Conservation (phyloP, 176 grass and related monocot species). For the Saccharum spontaneum region DNA sequence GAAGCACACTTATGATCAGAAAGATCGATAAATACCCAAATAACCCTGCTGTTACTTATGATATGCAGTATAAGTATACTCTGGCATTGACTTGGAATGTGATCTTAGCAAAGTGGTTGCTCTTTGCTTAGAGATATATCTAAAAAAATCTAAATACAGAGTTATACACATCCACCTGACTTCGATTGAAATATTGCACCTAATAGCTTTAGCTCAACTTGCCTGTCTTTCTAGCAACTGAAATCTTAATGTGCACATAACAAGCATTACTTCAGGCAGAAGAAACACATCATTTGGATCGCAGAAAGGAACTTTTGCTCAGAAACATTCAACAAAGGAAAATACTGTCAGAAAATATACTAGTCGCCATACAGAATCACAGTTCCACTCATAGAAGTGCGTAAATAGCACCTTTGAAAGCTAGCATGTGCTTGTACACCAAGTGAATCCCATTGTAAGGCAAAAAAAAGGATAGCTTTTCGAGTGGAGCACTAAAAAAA, state of each 20-base stretch:
- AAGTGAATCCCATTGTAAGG: constrained; percentile 35
- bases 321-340: constrained; percentile 11
- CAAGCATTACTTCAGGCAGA: constrained; percentile 42
- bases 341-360: constrained; percentile 11
- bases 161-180: constrained; percentile 30
- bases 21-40: constrained; percentile 27
- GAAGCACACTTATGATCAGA: constrained; percentile 27
- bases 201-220: constrained; percentile 42
- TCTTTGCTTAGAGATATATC: constrained; percentile 40
- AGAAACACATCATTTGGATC: constrained; percentile 30
- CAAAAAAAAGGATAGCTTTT: constrained; percentile 31
- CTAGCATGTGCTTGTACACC: constrained; percentile 29
- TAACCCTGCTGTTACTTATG: not conserved
- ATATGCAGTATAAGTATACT: constrained; percentile 22
- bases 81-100: constrained; percentile 26
- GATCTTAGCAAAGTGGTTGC: not conserved
- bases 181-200: constrained; percentile 49
- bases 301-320: constrained; percentile 24
- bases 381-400: not conserved
- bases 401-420: constrained; percentile 20
- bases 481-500: constrained; percentile 11
- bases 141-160: constrained; percentile 3
- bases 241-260: constrained; percentile 39
- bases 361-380: constrained; percentile 24
- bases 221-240: constrained; percentile 26